phyloP scores from a whole-genome alignment of 116 monocot species.

The Iris pallida region DNA sequence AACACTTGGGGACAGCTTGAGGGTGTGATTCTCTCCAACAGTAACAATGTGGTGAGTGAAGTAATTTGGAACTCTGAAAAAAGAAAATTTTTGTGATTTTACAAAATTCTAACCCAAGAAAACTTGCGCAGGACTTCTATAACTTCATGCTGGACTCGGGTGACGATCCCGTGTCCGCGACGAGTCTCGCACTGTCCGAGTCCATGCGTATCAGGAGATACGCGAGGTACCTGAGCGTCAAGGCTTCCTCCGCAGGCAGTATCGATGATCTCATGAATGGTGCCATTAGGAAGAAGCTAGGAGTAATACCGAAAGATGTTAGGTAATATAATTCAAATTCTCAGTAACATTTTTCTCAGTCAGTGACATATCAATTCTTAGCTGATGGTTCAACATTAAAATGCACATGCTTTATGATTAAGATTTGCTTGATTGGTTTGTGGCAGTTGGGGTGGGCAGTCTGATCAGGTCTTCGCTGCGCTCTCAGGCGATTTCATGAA shows the following conservation, averaged over 20 bases:
- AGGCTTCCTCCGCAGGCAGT: conserved; percentile 11
- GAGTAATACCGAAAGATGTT: conserved; percentile 63
- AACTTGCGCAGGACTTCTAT: conserved; percentile 60
- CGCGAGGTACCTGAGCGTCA: conserved; percentile 29
- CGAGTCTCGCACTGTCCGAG: neutral
- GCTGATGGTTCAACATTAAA: neutral
- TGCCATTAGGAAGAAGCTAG: conserved; percentile 50
- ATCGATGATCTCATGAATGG: conserved; percentile 64
- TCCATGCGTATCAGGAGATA: conserved; percentile 22
- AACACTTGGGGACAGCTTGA: conserved; percentile 50
- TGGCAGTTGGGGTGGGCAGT: conserved; percentile 69
- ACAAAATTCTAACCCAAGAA: neutral
- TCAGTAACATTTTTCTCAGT: too few species aligned
- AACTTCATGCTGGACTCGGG: conserved; percentile 58
- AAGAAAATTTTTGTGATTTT: neutral
- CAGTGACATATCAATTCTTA: neutral
- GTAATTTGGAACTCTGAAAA: neutral
- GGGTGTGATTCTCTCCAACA: conserved; percentile 13
- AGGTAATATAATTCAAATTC: conserved; percentile 28
- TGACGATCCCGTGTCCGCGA: conserved; percentile 22
- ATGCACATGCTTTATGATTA: neutral
- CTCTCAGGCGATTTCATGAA: conserved; percentile 71
- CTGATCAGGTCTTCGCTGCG: conserved; percentile 45
- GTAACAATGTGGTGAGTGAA: conserved; percentile 49
- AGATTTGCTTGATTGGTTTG: neutral